Evolutionary conservation across 345 rosid species (phyloP), one percentile per base, ranked within the genome.

Genomic region (Gossypium thurberi): DNA sequence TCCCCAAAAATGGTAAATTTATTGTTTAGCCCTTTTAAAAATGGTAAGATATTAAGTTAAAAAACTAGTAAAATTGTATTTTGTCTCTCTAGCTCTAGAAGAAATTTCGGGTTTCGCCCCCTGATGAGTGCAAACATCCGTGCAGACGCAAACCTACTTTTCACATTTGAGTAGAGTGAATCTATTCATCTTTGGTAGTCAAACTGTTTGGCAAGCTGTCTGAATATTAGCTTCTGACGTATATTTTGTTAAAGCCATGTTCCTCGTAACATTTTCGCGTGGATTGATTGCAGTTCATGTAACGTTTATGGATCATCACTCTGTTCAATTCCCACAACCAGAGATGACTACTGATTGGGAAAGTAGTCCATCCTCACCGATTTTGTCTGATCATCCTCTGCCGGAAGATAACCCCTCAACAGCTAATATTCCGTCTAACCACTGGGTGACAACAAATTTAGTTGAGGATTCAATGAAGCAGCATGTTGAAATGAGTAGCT

Each of bases 251-350:
- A 56, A 47, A 9, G 50, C 52, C 69, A 37, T 70, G 33, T 68
- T 20, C 65, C 58, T 69, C 8, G 44, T 10, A 50, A 63, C 17
- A 14, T 72, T 47, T 25, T 47, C 33, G 6, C 42, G 23, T 69
- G 67, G 55, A 26, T 12, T 75, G 43, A 46, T 70, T 72, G 21
- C 81, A 74, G 81, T 1, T 37, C 53, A 44, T 17, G 44, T 26
- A 8, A 64, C 44, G 21, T 25, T 28, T 40, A 52, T 47, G 8
- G n/a, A 20, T 55, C 33, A 28, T 13, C 51, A 10, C 8, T 42
- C 48, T 1, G 25, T 6, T 40, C 52, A 52, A 53, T 66, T 77
- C 70, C 72, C 81, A 53, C 78, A 70, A 33, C 71, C 70, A 40
- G 77, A 53, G 23, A 46, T 52, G 46, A 28, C 12, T 48, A 8